These are phyloP conservation scores for Talaromyces stipitatus DNA, from an alignment of 495 filamentous ascomycete genomes.

Conservation along the genomic window DNA sequence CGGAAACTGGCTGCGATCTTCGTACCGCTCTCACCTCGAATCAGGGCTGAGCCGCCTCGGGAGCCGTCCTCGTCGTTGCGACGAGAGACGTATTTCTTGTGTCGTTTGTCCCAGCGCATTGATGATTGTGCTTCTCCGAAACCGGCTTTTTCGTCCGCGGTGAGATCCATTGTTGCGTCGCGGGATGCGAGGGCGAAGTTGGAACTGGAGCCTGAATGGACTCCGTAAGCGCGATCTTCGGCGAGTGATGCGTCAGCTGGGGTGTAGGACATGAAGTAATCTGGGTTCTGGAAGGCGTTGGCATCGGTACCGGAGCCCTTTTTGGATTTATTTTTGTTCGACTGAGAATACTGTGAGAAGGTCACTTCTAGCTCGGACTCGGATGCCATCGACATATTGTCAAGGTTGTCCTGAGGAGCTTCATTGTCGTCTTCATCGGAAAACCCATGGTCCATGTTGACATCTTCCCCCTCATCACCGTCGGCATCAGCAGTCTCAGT, in stretches of 20 bases:
- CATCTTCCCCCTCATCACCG: slow-evolving; percentile 26
- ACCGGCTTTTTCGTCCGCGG: slow-evolving; percentile 68
- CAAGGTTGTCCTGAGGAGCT: slow-evolving; percentile 27
- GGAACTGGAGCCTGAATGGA: slow-evolving; percentile 66
- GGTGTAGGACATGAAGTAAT: slow-evolving; percentile 93
- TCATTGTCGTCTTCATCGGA: slow-evolving; percentile 29
- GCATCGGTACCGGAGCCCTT: slow-evolving; percentile 19
- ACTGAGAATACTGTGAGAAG: slow-evolving; percentile 53
- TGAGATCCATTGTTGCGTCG: slow-evolving; percentile 80
- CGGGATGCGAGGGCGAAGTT: slow-evolving; percentile 82
- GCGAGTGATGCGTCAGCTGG: slow-evolving; percentile 66
- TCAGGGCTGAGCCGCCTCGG: slow-evolving; percentile 65
- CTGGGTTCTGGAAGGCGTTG: slow-evolving; percentile 66
- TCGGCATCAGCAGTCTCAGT: slow-evolving; percentile 19
- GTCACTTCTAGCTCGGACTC: slow-evolving; percentile 78
- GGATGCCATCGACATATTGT: slow-evolving; percentile 60
- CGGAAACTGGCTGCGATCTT: slow-evolving; percentile 93
- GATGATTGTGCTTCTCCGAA: slow-evolving; percentile 67
- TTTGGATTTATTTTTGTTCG: slow-evolving; percentile 24
- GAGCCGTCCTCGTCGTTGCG: slow-evolving; percentile 93
- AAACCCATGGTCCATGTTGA: slow-evolving; percentile 18
- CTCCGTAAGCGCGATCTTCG: slow-evolving; percentile 86
- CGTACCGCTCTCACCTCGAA: slow-evolving; percentile 84
- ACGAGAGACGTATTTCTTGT: slow-evolving; percentile 84
- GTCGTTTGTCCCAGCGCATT: slow-evolving; percentile 95